Conservation (phyloP, 495 filamentous ascomycete genomes). For the Hypoxylon perforatum region DNA sequence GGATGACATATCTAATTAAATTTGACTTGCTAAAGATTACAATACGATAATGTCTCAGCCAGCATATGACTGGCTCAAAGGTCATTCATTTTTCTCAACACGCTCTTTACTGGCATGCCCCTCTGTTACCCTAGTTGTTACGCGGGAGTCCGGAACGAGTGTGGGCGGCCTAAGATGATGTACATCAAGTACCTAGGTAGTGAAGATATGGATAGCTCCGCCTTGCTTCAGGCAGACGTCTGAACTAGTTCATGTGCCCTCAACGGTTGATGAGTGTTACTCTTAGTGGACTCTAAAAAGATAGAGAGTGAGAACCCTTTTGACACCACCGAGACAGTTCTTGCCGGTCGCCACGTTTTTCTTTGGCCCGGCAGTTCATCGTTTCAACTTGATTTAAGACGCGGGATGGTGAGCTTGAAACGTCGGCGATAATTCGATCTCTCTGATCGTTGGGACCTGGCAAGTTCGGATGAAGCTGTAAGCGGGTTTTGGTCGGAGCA, state of each 20-base stretch:
- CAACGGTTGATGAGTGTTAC: not conserved
- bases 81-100: no score
- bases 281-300: constrained; percentile 1
- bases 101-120: no score
- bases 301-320: constrained; percentile 1
- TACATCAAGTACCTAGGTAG: constrained; percentile 7
- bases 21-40: not conserved
- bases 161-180: constrained; percentile 22
- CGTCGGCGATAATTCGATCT: constrained; percentile 20
- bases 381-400: constrained; percentile 24
- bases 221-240: constrained; percentile 10
- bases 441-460: constrained; percentile 21
- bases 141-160: not conserved
- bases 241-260: not conserved
- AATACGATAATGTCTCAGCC: no score
- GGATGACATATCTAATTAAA: not conserved
- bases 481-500: constrained; percentile 22
- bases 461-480: constrained; percentile 32
- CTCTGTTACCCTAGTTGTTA: no score
- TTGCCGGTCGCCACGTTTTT: constrained; percentile 21
- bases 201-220: constrained; percentile 14
- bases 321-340: not conserved
- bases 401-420: constrained; percentile 25
- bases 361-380: constrained; percentile 21
- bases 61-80: no score